Percentiles rank a stretch among this genome's conserved stretches.
These are phyloP conservation scores for Obelidium mucronatum DNA, from an alignment of 192 early-diverging fungal genomes.

Conservation along the genomic window DNA sequence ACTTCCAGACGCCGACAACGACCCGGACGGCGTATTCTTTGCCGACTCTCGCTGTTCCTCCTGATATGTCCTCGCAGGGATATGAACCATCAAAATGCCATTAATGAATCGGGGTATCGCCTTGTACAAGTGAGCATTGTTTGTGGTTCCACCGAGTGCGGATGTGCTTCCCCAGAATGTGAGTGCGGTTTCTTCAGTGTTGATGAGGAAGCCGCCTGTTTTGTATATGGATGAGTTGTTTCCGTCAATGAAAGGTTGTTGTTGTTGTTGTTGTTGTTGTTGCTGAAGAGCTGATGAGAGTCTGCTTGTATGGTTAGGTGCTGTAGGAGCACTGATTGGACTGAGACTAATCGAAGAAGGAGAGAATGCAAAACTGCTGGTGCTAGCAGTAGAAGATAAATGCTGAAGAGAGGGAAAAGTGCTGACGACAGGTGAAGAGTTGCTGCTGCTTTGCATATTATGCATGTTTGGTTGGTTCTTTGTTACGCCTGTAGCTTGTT, in stretches of 20 bases:
- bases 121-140: slow-evolving; percentile 22
- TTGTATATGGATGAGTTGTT: slow-evolving; percentile 5
- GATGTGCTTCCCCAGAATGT: slow-evolving; percentile 31
- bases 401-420: background rate
- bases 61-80: background rate
- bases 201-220: slow-evolving; percentile 29
- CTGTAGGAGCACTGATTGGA: background rate
- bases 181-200: slow-evolving; percentile 27
- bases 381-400: background rate
- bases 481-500: too few relatives aligned
- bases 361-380: background rate
- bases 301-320: background rate
- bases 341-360: background rate
- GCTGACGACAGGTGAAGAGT: background rate
- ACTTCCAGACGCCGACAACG: background rate
- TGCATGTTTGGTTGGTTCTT: too few relatives aligned
- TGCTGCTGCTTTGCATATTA: too few relatives aligned
- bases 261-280: background rate
- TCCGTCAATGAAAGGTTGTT: background rate
- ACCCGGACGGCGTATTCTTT: background rate
- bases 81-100: slow-evolving; percentile 22
- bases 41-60: background rate
- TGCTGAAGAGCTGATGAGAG: background rate
- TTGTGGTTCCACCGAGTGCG: slow-evolving; percentile 18
- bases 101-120: slow-evolving; percentile 25